These are phyloP conservation scores for Daedalea quercina DNA, from an alignment of 768 basidiomycete species.

Conservation along the genomic window DNA sequence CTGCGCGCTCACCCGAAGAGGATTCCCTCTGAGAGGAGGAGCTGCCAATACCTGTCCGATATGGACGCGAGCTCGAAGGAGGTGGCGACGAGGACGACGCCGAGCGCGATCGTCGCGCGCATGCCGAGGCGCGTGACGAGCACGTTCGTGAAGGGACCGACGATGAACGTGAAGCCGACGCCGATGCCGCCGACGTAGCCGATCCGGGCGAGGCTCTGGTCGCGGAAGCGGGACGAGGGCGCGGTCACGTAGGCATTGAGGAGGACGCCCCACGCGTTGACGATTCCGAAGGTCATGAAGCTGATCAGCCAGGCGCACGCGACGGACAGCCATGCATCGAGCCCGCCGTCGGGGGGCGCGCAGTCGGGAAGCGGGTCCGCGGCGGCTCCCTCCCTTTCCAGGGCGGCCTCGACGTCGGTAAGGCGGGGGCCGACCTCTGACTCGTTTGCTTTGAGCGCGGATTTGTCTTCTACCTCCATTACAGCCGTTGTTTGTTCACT, in stretches of 20 bases:
- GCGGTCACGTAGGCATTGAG: neutral
- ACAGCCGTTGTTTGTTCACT: too few species aligned
- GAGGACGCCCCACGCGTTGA: neutral
- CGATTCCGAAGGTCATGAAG: slow-evolving; percentile 2
- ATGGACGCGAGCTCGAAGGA: slow-evolving; percentile 1
- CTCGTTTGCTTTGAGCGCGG: too few species aligned
- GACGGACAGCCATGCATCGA: neutral
- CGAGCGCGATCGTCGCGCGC: neutral
- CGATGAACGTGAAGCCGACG: neutral
- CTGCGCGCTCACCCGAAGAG: slow-evolving; percentile 1
- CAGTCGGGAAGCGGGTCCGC: too few species aligned
- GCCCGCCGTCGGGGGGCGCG: neutral
- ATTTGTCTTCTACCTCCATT: too few species aligned
- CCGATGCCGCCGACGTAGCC: neutral
- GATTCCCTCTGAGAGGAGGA: neutral
- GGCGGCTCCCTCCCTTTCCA: too few species aligned
- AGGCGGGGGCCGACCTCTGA: too few species aligned
- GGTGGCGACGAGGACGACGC: neutral
- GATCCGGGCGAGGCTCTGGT: neutral
- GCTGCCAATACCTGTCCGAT: neutral
- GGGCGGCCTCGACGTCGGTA: too few species aligned
- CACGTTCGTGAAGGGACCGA: neutral
- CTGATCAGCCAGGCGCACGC: neutral
- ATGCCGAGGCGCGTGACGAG: neutral
- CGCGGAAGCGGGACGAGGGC: neutral